Base-by-base conservation (phyloP, 2,329 filamentous ascomycete genomes). In the Verticillium alfalfae region DNA sequence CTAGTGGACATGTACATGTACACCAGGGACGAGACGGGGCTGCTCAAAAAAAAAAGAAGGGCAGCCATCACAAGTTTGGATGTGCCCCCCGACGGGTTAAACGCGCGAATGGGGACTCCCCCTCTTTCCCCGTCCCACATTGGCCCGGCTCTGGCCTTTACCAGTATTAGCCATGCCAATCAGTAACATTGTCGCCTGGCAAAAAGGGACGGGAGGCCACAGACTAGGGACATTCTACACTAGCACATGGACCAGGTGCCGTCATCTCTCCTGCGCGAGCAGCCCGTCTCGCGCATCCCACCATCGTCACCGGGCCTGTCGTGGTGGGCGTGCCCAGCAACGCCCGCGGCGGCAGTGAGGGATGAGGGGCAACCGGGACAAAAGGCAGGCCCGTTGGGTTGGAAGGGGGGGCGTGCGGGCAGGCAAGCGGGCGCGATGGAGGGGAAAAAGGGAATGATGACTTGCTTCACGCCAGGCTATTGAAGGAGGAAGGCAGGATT, bases 101-200 rank as follows among this genome's bases (percentile, higher is more conserved):
- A 66, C 64, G 64, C 64, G 60, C 64, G 62, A 66, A 65, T 66
- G 59, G 64, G 63, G 60, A 57, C 52, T 57, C 59, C 54, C 38
- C 39, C 38, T 26, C 26, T 58, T 26, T 9, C 22, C n/a, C 34
- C 26, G 37, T 58, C 38, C 22, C 41, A 58, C 55, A 37, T 57
- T 37, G 34, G 55, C 36, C 55, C 34, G 55, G 57, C 37, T 39
- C 56, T 45, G 38, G 13, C 34, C 26, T 39, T 49, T 45, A 36
- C 36, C 56, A 39, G 56, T 37, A 39, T 60, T 61, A 57, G 41
- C 60, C 59, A 61, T 56, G 36, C 59, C 57, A 62, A 62, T 63
- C 60, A 56, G 18, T 58, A n/a, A 16, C 55, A 38, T 59, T n/a
- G 45, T 52, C 58, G 45, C 13, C 45, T 52, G 55, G 45, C 54